Conservation (phyloP, 1,284 basidiomycete species). For the Ganoderma lucidum region DNA sequence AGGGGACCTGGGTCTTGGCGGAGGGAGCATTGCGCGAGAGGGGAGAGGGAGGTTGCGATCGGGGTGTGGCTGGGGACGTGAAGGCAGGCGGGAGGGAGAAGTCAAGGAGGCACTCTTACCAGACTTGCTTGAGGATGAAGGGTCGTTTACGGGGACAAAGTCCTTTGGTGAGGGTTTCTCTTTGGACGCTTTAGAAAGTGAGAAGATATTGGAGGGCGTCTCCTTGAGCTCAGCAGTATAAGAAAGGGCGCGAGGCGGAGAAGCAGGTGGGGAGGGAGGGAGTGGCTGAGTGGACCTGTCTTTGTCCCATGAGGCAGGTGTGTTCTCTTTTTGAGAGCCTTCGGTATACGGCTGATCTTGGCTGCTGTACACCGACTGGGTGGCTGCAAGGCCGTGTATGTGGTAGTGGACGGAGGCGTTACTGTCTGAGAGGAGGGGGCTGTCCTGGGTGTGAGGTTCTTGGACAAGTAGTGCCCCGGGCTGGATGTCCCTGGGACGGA, state of each 20-base stretch:
- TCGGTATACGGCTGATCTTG: slow-evolving; percentile 42
- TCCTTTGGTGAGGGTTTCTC: slow-evolving; percentile 20
- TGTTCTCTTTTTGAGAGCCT: slow-evolving; percentile 62
- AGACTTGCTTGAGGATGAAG: slow-evolving; percentile 9
- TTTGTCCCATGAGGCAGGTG: slow-evolving; percentile 35
- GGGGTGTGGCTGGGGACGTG: neutral
- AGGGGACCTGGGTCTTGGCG: slow-evolving; percentile 43
- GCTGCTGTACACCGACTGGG: slow-evolving; percentile 51
- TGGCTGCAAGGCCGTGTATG: slow-evolving; percentile 59
- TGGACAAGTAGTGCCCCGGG: neutral
- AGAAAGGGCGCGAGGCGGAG: slow-evolving; percentile 19
- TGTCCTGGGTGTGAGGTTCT: neutral
- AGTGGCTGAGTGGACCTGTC: slow-evolving; percentile 1
- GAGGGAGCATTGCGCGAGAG: slow-evolving; percentile 23
- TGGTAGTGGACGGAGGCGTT: slow-evolving; percentile 50
- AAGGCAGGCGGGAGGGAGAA: slow-evolving; percentile 12
- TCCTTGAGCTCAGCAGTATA: slow-evolving; percentile 13
- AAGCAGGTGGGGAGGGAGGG: slow-evolving; percentile 8
- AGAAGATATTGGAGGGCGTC: neutral
- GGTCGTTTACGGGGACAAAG: slow-evolving; percentile 2
- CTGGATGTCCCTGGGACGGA: slow-evolving; percentile 21
- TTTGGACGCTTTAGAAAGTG: slow-evolving; percentile 5
- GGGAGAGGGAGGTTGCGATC: slow-evolving; percentile 6
- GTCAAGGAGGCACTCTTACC: slow-evolving; percentile 20
- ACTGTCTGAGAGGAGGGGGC: slow-evolving; percentile 7